Evolutionary conservation across 2,329 filamentous ascomycete genomes (phyloP).

Genomic region (Trichoderma citrinoviride): DNA sequence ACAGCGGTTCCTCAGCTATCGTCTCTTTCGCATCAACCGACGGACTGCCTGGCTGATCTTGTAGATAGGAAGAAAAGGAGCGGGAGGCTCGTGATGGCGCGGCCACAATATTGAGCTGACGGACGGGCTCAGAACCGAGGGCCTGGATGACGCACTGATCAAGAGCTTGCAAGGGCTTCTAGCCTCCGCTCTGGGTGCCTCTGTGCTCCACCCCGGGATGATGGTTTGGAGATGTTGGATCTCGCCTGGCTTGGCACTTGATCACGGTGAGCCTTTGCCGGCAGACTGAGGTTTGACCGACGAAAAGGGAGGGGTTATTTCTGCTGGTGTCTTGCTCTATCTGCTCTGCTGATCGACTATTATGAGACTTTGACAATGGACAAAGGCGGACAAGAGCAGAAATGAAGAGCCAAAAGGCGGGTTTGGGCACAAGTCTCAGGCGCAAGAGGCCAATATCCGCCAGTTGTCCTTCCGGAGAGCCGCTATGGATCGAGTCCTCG

Average conservation of each 20-base stretch:
- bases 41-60: background rate
- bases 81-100: slow-evolving; percentile 7
- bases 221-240: background rate
- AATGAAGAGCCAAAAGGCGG: background rate
- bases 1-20: background rate
- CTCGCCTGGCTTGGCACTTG: background rate
- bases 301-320: background rate
- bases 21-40: background rate
- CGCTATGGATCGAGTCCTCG: background rate
- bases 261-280: background rate
- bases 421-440: background rate
- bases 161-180: slow-evolving; percentile 4
- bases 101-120: slow-evolving; percentile 13
- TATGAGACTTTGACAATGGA: background rate
- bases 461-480: background rate
- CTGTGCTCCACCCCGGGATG: slow-evolving; percentile 4
- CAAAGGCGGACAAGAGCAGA: background rate
- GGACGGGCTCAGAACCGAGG: slow-evolving; percentile 4
- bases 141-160: slow-evolving; percentile 16
- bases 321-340: too few species aligned
- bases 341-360: too few species aligned
- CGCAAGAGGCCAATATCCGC: background rate
- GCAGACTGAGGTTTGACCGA: background rate
- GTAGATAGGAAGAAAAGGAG: background rate
- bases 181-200: slow-evolving; percentile 14